Percentiles rank a stretch among this genome's conserved stretches.
phyloP scores from a whole-genome alignment of 495 filamentous ascomycete genomes.

The Stereocaulon alpinum region DNA sequence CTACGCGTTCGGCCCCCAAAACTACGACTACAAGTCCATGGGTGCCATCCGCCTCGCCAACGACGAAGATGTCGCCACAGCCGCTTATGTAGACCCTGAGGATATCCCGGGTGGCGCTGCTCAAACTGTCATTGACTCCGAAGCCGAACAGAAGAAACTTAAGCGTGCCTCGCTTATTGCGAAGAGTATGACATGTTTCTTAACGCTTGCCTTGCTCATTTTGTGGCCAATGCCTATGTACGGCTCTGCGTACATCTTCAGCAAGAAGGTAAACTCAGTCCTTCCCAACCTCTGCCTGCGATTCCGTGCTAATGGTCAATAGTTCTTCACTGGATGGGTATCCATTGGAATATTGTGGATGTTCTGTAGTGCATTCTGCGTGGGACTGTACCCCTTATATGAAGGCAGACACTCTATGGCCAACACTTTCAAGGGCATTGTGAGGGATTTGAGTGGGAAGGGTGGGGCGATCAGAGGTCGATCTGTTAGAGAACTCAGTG shows the following conservation, averaged over 20 bases:
- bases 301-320: not conserved
- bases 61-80: slow-evolving; percentile 63
- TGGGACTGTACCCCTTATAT: slow-evolving; percentile 74
- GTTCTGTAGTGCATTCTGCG: slow-evolving; percentile 60
- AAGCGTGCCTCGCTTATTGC: slow-evolving; percentile 67
- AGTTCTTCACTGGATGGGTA: slow-evolving; percentile 89
- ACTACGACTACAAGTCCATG: slow-evolving; percentile 90
- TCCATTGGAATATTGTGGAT: slow-evolving; percentile 80
- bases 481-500: slow-evolving; percentile 9
- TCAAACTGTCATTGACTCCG: slow-evolving; percentile 34
- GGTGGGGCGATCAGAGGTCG: slow-evolving; percentile 9
- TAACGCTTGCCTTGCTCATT: slow-evolving; percentile 69
- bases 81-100: slow-evolving; percentile 62
- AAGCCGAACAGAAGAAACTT: slow-evolving; percentile 53
- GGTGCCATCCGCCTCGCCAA: slow-evolving; percentile 71
- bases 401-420: slow-evolving; percentile 64
- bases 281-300: not conserved
- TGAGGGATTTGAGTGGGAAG: slow-evolving; percentile 56
- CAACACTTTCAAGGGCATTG: slow-evolving; percentile 55
- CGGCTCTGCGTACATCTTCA: slow-evolving; percentile 76
- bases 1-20: slow-evolving; percentile 58
- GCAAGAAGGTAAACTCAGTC: slow-evolving; percentile 41
- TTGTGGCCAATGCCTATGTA: slow-evolving; percentile 97
- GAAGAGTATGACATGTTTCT: slow-evolving; percentile 59
- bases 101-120: slow-evolving; percentile 47